Conservation (phyloP, 129 eudicot species). For the Apium graveolens region DNA sequence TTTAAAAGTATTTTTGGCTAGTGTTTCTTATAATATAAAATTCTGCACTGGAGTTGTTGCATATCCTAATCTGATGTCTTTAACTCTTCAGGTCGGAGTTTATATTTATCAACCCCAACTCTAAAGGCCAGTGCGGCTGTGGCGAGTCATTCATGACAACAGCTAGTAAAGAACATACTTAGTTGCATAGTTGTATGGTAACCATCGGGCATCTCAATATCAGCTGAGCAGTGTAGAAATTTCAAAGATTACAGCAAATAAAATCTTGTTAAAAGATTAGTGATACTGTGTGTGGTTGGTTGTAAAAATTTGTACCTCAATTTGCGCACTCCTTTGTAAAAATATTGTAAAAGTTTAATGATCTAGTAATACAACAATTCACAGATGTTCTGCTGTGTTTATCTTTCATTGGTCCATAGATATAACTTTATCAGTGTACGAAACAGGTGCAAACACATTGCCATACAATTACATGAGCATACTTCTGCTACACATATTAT, state of each 20-base stretch:
- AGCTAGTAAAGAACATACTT: slow-evolving; percentile 9
- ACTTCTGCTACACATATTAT: background rate
- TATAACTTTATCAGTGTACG: too few relatives aligned
- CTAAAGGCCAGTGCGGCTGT: slow-evolving; percentile 61
- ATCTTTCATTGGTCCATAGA: too few relatives aligned
- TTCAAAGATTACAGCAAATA: background rate
- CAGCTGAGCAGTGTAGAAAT: background rate
- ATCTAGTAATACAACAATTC: background rate
- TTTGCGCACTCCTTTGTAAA: background rate
- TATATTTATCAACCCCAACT: slow-evolving; percentile 55
- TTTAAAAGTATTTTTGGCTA: too few relatives aligned
- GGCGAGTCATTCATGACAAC: slow-evolving; percentile 67
- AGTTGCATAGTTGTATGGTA: background rate
- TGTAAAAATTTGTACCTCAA: background rate
- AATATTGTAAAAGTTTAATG: background rate
- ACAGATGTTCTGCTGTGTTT: background rate
- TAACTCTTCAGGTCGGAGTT: slow-evolving; percentile 42
- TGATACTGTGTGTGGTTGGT: background rate
- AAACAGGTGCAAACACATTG: background rate
- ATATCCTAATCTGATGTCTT: background rate
- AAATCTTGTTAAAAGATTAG: background rate
- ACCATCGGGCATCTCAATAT: background rate
- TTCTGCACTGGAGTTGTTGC: background rate
- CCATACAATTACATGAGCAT: background rate
- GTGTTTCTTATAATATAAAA: background rate